These are phyloP conservation scores for Ophiocordyceps camponoti-saundersi DNA, from an alignment of 2,329 filamentous ascomycete species.

Conservation along the genomic window DNA sequence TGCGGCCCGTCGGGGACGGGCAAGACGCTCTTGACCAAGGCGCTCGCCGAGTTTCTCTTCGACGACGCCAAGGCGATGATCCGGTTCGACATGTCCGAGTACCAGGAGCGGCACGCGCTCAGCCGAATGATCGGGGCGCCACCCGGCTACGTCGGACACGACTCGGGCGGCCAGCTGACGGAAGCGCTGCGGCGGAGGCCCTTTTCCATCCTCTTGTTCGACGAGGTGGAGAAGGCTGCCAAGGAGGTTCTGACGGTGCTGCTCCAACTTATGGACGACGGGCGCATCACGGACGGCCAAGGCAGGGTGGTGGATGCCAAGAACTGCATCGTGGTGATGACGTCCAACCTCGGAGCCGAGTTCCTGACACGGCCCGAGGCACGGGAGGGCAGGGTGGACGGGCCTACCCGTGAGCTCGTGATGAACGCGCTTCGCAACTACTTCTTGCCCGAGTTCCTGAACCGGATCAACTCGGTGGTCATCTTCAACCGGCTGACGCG, in stretches of 20 bases:
- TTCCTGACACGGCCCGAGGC: slow-evolving; percentile 67
- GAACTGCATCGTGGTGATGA: slow-evolving; percentile 99
- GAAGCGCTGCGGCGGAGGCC: slow-evolving; percentile 86
- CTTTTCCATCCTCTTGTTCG: slow-evolving; percentile 94
- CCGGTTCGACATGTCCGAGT: slow-evolving; percentile 98
- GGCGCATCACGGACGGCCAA: slow-evolving; percentile 95
- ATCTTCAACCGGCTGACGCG: slow-evolving; percentile 96
- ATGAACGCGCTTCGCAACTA: slow-evolving; percentile 84
- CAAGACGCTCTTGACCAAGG: slow-evolving; percentile 94
- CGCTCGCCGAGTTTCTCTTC: slow-evolving; percentile 92
- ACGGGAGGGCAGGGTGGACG: slow-evolving; percentile 72
- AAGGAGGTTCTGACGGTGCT: slow-evolving; percentile 95
- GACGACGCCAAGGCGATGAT: slow-evolving; percentile 97
- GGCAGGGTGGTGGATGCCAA: slow-evolving; percentile 85
- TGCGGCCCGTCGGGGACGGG: slow-evolving; percentile 96
- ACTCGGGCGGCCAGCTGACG: slow-evolving; percentile 87
- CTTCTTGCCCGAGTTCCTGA: slow-evolving; percentile 96
- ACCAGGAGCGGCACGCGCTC: slow-evolving; percentile 89
- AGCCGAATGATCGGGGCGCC: slow-evolving; percentile 97
- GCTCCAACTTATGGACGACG: slow-evolving; percentile 98
- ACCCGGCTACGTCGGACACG: slow-evolving; percentile 92
- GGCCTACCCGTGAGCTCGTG: slow-evolving; percentile 72
- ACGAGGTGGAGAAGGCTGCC: slow-evolving; percentile 96
- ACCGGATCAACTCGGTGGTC: slow-evolving; percentile 88
- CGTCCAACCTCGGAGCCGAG: slow-evolving; percentile 90